These are phyloP conservation scores for Ceratocystis harringtonii DNA, from an alignment of 2,329 filamentous ascomycete genomes.

Conservation along the genomic window DNA sequence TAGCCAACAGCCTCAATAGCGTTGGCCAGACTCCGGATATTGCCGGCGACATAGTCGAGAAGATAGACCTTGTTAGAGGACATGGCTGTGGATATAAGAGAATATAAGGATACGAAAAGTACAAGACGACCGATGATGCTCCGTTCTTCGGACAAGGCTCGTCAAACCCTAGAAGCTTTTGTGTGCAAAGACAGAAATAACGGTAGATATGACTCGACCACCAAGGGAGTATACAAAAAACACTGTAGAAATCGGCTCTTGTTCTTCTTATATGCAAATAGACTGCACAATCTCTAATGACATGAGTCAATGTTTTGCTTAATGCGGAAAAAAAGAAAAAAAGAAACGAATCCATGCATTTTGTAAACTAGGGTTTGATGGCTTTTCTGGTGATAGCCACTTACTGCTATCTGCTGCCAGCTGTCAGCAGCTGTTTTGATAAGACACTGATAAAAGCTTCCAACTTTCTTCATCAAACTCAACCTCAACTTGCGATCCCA, in stretches of 20 bases:
- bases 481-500: neutral
- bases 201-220: neutral
- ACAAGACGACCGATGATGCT: neutral
- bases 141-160: conserved; percentile 12
- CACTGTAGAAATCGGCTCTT: neutral
- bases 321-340: neutral
- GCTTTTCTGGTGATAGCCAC: neutral
- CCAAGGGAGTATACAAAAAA: neutral
- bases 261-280: neutral
- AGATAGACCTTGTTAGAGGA: conserved; percentile 66
- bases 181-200: neutral
- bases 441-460: conserved; percentile 6
- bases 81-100: conserved; percentile 21
- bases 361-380: neutral
- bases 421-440: neutral
- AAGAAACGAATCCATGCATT: neutral
- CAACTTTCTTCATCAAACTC: neutral
- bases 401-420: neutral
- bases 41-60: conserved; percentile 84
- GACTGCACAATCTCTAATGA: neutral
- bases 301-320: conserved; percentile 6
- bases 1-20: conserved; percentile 94
- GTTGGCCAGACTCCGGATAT: conserved; percentile 90
- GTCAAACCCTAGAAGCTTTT: too few species aligned
- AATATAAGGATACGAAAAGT: neutral